Evolutionary conservation across 805 yeast species (phyloP), one percentile per base, ranked within the genome.

Genomic region (Candida insectorum): DNA sequence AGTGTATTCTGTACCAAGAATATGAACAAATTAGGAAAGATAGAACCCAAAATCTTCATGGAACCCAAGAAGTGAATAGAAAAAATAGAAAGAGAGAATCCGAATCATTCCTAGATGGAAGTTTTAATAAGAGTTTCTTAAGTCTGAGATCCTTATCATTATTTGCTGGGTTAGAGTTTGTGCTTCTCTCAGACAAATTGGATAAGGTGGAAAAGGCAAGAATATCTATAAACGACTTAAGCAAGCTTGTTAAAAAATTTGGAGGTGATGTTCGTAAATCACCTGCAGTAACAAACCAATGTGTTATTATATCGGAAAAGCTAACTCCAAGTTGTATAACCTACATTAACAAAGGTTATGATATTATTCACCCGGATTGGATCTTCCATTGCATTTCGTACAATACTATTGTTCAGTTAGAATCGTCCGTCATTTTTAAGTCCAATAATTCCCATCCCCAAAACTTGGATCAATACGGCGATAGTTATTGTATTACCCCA

Each of bases 331-430:
- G 51, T 5, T 41, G 58, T 12, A 35, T 48, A 26, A 33, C 41
- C 4, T 60, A 57, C 42, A 34, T 49, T 8, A 33, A 44, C 2
- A 49, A 52, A 12, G 83, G 83, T 0, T 74, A 69, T 44, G 85
- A 81, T 47, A 63, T 91, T 0, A 50, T 87, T 6, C 68, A 58
- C 32, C 87, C 94, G 1, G 52, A 59, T 19, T 91, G 96, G 95
- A 52, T 86, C 5, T 62, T 77, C 28, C 89, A 85, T 43, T 78
- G 93, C 45, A 58, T 85, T 2, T 48, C 53, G 12, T 51, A 61
- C 10, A 47, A 53, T 1, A 32, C 45, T 2, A 28, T 77, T 2
- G 54, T 85, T 0, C 69, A 68, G 2, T 44, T 83, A 5, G 95
- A 85, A 44, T 83, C 85, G 0, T 27, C 26, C 2, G 49, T 54